Evolutionary conservation across 2,329 filamentous ascomycete species (phyloP), one percentile per base, ranked within the genome.

Genomic region (Pseudomassariella vexata): DNA sequence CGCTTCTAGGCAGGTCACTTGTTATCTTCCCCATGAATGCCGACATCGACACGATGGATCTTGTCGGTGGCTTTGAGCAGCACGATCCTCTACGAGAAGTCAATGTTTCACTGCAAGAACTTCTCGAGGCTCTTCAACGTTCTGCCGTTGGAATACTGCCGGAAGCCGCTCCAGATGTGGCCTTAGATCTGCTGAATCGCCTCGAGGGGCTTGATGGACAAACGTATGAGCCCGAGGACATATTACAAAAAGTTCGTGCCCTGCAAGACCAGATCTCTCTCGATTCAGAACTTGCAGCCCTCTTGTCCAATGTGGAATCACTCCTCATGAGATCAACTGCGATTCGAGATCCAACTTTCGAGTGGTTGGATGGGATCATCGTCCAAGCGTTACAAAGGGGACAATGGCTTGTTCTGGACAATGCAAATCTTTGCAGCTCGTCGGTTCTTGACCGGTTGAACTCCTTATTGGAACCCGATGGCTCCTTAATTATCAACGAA

Each of bases 11-110:
- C 16, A 82, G 82, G 34, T 69, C 78, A 2, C 65, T 96, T 4
- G 74, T 89, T 19, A 83, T 87, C 11, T 85, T 96, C 47, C 80
- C 89, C 1, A 78, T 98, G 61, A 98, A 95, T 52, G 82, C 89
- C 6, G 94, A 98, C 48, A 85, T 95, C 26, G 92, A 98, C 56
- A 89, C 90, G 1, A 95, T 95, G 79, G 92, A 98, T 58, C 76
- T 98, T 35, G 86, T 98, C 35, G 92, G 92, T 49, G 92, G 92
- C 0, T 98, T 95, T 52, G 92, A 98, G 56, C 92, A 98, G 59
- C 80, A 86, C 12, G 92, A 98, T 53, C 79, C 85, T 15, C 70
- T 83, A 31, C 74, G 90, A 34, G 76, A 84, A 39, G 66, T 85
- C 5, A 79, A 82, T 33, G 64, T 67, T n/a, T 67, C 76, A 42